Conservation (phyloP, 192 early-diverging fungal genomes). For the Backusella macrospora region DNA sequence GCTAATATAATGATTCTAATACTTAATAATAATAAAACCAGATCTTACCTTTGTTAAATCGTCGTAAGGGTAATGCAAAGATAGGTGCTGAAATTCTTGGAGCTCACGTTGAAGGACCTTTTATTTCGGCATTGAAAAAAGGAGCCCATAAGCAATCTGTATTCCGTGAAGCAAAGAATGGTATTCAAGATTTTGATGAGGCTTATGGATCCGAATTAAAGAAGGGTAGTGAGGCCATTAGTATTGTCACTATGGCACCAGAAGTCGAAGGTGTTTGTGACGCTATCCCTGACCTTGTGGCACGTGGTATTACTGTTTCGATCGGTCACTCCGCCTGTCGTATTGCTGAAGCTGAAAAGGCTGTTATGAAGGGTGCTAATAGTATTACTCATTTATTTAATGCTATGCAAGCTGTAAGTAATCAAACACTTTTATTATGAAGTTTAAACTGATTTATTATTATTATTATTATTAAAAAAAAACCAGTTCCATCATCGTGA, state of each 20-base stretch:
- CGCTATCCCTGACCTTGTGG: constrained; percentile 64
- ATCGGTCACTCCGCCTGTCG: constrained; percentile 71
- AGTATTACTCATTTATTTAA: constrained; percentile 87
- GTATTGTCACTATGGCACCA: constrained; percentile 79
- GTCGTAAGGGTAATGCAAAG: constrained; percentile 61
- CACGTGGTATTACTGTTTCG: constrained; percentile 66
- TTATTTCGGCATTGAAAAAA: constrained; percentile 62
- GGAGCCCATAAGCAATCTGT: constrained; percentile 73
- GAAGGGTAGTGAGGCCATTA: constrained; percentile 46
- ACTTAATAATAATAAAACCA: constrained; percentile 10
- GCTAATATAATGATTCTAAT: too few species aligned
- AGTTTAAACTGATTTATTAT: not conserved
- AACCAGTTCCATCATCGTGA: constrained; percentile 83
- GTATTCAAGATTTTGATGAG: constrained; percentile 66
- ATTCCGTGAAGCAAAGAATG: constrained; percentile 52
- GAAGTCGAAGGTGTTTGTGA: constrained; percentile 75
- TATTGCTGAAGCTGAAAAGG: constrained; percentile 66
- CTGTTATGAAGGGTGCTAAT: constrained; percentile 63
- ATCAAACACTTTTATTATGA: not conserved
- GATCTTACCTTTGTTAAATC: constrained; percentile 67
- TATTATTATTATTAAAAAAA: not conserved
- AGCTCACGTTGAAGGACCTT: constrained; percentile 71
- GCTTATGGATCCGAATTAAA: constrained; percentile 69
- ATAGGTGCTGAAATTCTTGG: constrained; percentile 74
- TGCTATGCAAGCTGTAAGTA: constrained; percentile 71